Base-by-base conservation (phyloP, 2,329 filamentous ascomycete genomes). In the Cladosporium sp. region DNA sequence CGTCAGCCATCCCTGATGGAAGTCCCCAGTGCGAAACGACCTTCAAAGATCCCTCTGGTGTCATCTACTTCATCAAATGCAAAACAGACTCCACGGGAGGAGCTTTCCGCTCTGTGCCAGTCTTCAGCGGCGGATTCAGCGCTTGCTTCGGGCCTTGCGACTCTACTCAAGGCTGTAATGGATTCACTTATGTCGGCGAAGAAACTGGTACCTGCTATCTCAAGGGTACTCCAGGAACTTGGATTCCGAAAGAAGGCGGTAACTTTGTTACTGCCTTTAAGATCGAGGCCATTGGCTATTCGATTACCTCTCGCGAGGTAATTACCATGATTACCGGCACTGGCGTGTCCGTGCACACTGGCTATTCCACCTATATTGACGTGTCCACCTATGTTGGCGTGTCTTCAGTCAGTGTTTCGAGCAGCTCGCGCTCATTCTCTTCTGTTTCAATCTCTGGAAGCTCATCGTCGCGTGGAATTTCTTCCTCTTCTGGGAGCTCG, bases 131-230 rank as follows among this genome's bases (percentile, higher is more conserved):
- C 12, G 52, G 52, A 9, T 54, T 49, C 13, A 33, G 18, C 11
- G 18, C 32, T 25, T 54, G 51, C 48, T 54, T 56, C 19, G 27
- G 25, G 9, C 38, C 38, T 6, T 56, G 49, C 43, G 42, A 54
- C 38, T 18, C 22, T 18, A 33, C 41, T n/a, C 16, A 41, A 16
- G 41, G 36, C 11, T 55, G 52, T 19, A 18, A 22, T 11, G 52
- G 52, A 7, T 56, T 51, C 25, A 55, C 52, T 25, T 56, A 40
- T 29, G 20, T 33, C 13, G 53, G 50, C 18, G 25, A 39, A 8
- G 43, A 52, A 4, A 35, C 19, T 8, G 54, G 54, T 7, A 40
- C 50, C 15, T 55, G 54, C 49, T 55, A 55, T 18, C 49, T 55
- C 22, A 55, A 55, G 52, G 11, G 5, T n/a, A 19, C n/a, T 11